These are phyloP conservation scores for Rosellinia necatrix DNA, from an alignment of 2,329 filamentous ascomycete genomes.

Conservation along the genomic window DNA sequence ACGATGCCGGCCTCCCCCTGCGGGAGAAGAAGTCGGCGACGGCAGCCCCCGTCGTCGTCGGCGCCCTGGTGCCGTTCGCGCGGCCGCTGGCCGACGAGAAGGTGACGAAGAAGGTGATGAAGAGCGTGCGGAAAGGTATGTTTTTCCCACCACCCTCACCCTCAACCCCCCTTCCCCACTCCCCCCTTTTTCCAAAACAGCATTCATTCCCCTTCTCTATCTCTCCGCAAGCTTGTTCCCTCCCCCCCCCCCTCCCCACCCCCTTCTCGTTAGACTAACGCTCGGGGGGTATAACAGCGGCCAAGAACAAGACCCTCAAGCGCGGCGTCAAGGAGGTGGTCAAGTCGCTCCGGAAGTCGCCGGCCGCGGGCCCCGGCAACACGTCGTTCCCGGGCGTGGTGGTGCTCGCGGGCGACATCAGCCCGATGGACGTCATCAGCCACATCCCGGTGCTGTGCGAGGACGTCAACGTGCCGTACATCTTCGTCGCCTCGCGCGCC, in stretches of 20 bases:
- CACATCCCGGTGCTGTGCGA: conserved; percentile 98
- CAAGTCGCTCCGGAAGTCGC: conserved; percentile 94
- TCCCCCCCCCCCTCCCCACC: neutral
- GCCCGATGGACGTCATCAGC: conserved; percentile 96
- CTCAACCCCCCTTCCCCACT: neutral
- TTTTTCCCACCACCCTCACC: conserved; percentile 12
- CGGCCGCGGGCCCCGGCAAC: conserved; percentile 67
- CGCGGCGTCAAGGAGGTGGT: conserved; percentile 99
- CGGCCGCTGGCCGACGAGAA: conserved; percentile 81
- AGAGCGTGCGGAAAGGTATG: conserved; percentile 62
- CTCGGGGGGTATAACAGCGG: conserved; percentile 68
- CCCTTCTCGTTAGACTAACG: conserved; percentile 3
- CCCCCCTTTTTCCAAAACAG: conserved; percentile 13
- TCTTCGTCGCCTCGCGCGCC: conserved; percentile 90
- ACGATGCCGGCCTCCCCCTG: too few relatives aligned
- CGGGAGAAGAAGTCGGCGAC: too few relatives aligned
- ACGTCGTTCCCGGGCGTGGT: conserved; percentile 74
- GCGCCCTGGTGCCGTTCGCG: conserved; percentile 81
- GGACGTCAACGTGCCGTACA: conserved; percentile 95
- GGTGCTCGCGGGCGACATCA: conserved; percentile 95
- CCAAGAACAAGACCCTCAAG: conserved; percentile 93
- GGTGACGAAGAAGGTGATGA: conserved; percentile 65
- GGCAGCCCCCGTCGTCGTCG: conserved; percentile 51
- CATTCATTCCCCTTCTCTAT: too few relatives aligned
- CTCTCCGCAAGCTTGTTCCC: too few relatives aligned